Conservation (phyloP, 2,329 filamentous ascomycete genomes). For the Fusarium pseudocircinatum region DNA sequence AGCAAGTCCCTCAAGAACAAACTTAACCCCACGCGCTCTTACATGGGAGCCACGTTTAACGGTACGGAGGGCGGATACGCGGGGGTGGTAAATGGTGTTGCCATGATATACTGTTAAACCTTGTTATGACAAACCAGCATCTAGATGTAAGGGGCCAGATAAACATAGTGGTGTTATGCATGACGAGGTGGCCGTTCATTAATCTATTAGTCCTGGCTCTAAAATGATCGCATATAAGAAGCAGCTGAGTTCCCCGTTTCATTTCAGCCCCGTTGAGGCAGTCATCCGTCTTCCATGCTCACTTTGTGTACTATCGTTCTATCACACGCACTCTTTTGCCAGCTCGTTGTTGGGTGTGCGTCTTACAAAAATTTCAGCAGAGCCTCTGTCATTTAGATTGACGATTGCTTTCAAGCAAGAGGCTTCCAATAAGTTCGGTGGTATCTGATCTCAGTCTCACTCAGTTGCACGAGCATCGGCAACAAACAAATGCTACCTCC, state of each 20-base stretch:
- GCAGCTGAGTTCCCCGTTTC: background rate
- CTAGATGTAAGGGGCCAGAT: conserved; percentile 8
- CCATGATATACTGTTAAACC: conserved; percentile 12
- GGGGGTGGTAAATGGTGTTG: conserved; percentile 14
- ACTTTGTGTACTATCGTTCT: background rate
- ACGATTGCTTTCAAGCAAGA: background rate
- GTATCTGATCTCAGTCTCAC: background rate
- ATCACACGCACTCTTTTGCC: background rate
- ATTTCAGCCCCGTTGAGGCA: background rate
- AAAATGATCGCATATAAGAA: background rate
- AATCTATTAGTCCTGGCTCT: background rate
- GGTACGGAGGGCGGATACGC: conserved; percentile 9
- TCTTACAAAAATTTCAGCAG: background rate
- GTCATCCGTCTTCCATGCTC: background rate
- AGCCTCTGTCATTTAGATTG: background rate
- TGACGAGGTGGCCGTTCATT: conserved; percentile 1
- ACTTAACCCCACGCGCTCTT: conserved; percentile 13
- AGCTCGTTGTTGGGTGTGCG: too few species aligned
- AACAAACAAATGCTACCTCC: background rate
- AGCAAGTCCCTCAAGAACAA: background rate
- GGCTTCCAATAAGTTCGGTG: background rate
- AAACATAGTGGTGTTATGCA: conserved; percentile 4
- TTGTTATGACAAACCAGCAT: conserved; percentile 13
- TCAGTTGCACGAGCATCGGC: background rate
- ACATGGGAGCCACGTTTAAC: conserved; percentile 16